Conservation (phyloP, 78 protist species). For the Dictyostelium capitatum region DNA sequence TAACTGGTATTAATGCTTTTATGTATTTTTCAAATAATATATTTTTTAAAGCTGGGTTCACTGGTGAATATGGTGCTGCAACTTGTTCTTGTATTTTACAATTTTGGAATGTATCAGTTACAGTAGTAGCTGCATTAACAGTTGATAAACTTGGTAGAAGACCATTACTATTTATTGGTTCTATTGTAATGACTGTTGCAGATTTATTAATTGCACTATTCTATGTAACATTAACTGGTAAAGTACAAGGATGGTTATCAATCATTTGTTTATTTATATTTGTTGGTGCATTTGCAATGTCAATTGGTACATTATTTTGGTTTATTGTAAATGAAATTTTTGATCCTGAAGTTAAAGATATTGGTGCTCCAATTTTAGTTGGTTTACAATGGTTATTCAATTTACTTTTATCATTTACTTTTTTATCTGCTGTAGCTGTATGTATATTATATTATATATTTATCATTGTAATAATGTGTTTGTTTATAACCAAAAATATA, state of each 20-base stretch:
- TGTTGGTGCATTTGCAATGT: conserved; percentile 61
- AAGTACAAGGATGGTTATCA: conserved; percentile 52
- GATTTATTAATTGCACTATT: conserved; percentile 63
- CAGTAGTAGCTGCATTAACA: conserved; percentile 31
- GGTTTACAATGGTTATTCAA: conserved; percentile 78
- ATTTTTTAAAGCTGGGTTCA: conserved; percentile 42
- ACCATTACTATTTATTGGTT: conserved; percentile 40
- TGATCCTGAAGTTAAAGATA: conserved; percentile 36
- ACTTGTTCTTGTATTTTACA: conserved; percentile 59
- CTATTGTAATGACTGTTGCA: conserved; percentile 40
- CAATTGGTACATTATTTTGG: conserved; percentile 78
- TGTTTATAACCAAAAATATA: no score
- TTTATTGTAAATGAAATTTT: conserved; percentile 62
- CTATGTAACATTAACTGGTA: not conserved
- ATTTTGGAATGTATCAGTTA: conserved; percentile 63
- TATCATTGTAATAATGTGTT: not conserved
- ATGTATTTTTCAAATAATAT: conserved; percentile 62
- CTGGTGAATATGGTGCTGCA: conserved; percentile 46
- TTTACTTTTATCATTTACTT: conserved; percentile 30
- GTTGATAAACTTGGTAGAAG: conserved; percentile 65
- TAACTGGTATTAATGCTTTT: conserved; percentile 78
- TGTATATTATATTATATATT: not conserved
- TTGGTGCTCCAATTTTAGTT: conserved; percentile 53
- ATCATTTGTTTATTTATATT: conserved; percentile 52
- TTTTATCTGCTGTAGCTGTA: conserved; percentile 12